Evolutionary conservation across 1,284 basidiomycete genomes (phyloP).

Genomic region (Apiotrichum akiyoshidainum): DNA sequence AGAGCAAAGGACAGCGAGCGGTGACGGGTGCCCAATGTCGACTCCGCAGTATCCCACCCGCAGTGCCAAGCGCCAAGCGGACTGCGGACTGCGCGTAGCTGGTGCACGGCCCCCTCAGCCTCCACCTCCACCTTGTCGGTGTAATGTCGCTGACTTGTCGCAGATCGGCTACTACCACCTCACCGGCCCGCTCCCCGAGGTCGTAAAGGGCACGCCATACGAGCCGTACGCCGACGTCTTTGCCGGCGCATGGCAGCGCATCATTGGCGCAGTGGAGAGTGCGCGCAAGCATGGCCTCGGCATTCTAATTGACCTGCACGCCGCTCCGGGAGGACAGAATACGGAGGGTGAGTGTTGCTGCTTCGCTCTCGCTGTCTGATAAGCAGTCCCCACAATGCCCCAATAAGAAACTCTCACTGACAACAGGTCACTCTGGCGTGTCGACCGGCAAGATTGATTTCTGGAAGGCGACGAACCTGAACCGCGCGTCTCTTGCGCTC

Average conservation of each 20-base stretch:
- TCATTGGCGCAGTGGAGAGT: conserved; percentile 64
- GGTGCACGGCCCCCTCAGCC: background rate
- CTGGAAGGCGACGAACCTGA: conserved; percentile 55
- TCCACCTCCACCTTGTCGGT: background rate
- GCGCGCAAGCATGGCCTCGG: conserved; percentile 68
- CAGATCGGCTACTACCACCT: conserved; percentile 75
- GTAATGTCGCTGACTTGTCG: conserved; percentile 6
- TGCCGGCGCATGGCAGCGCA: conserved; percentile 67
- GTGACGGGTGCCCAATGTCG: no score
- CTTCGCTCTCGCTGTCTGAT: conserved; percentile 10
- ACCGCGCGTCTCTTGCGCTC: conserved; percentile 57
- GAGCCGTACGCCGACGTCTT: conserved; percentile 61
- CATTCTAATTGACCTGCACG: conserved; percentile 63
- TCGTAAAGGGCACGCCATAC: conserved; percentile 72
- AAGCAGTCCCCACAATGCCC: no score
- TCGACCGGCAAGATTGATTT: conserved; percentile 47
- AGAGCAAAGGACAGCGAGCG: no score
- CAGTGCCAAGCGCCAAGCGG: background rate
- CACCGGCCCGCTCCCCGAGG: conserved; percentile 60
- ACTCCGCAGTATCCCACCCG: no score
- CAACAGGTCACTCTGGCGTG: conserved; percentile 43
- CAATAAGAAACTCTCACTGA: no score
- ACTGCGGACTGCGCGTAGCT: no score
- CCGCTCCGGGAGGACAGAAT: conserved; percentile 54
- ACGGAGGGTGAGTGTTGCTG: conserved; percentile 46